Percentiles rank a stretch among this genome's conserved stretches.
Evolutionary conservation across 257 asterid genomes (phyloP).

Genomic region (Solanum phureja): DNA sequence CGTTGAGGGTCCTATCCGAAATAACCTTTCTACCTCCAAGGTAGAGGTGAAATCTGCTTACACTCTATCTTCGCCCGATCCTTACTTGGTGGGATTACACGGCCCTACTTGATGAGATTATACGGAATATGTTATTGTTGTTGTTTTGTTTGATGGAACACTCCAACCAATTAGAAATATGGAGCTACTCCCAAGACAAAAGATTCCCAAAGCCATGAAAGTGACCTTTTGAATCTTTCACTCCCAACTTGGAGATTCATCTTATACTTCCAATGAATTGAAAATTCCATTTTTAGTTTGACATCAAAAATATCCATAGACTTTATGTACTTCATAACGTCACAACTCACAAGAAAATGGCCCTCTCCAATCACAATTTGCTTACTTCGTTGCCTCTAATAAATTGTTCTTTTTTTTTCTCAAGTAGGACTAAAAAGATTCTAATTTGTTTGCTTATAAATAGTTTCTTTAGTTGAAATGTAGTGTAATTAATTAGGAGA

Average conservation of each 20-base stretch:
- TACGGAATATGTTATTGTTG: neutral
- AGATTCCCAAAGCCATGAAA: conserved; percentile 11
- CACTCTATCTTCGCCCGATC: neutral
- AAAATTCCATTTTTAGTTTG: conserved; percentile 21
- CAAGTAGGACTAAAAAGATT: neutral
- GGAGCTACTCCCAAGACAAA: neutral
- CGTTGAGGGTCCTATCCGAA: too few relatives aligned
- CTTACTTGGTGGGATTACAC: neutral
- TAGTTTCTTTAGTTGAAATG: neutral
- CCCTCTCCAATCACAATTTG: neutral
- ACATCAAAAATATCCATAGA: conserved; percentile 6
- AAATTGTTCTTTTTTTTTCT: too few relatives aligned
- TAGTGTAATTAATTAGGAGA: neutral
- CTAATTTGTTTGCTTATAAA: neutral
- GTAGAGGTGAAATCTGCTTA: neutral
- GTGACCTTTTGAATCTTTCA: conserved; percentile 18
- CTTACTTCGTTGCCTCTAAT: neutral
- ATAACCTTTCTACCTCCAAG: neutral
- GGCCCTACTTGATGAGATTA: neutral
- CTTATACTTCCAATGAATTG: conserved; percentile 1
- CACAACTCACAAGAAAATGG: conserved; percentile 21
- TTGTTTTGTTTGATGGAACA: neutral
- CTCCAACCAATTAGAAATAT: neutral
- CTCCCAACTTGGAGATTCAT: conserved; percentile 21
- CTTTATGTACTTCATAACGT: conserved; percentile 8